These are phyloP conservation scores for Clarireedia homoeocarpa DNA, from an alignment of 2,329 filamentous ascomycete genomes.

Conservation along the genomic window DNA sequence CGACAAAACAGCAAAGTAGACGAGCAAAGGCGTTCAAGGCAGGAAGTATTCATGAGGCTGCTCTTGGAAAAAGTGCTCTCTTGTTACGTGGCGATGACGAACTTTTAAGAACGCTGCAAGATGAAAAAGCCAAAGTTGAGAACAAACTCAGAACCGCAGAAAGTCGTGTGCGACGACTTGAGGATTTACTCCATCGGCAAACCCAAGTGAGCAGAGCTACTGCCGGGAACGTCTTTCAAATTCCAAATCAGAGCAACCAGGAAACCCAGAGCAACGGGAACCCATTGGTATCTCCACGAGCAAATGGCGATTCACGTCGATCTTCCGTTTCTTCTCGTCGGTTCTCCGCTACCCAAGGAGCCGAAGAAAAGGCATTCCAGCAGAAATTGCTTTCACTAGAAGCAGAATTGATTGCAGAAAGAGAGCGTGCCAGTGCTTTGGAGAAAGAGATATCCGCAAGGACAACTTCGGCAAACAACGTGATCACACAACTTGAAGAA, in stretches of 20 bases:
- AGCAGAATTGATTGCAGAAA: conserved; percentile 67
- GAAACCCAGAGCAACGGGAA: conserved; percentile 42
- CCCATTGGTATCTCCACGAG: conserved; percentile 23
- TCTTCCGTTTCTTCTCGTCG: conserved; percentile 54
- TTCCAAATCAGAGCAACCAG: conserved; percentile 35
- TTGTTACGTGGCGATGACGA: conserved; percentile 85
- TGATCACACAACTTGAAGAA: conserved; percentile 68
- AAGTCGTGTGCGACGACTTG: conserved; percentile 81
- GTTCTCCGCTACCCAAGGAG: conserved; percentile 50
- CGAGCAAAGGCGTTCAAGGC: conserved; percentile 92
- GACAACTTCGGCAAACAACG: conserved; percentile 49
- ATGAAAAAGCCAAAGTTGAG: conserved; percentile 70
- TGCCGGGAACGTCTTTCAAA: conserved; percentile 48
- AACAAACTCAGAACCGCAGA: conserved; percentile 73
- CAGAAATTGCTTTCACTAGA: conserved; percentile 63
- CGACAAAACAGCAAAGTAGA: conserved; percentile 79
- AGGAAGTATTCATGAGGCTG: conserved; percentile 88
- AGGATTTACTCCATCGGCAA: conserved; percentile 87
- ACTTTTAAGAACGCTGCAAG: conserved; percentile 65
- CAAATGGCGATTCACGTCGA: conserved; percentile 41
- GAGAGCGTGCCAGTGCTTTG: conserved; percentile 55
- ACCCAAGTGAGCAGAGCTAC: conserved; percentile 48
- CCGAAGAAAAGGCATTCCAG: conserved; percentile 52
- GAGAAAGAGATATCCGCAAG: conserved; percentile 61
- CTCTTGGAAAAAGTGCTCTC: conserved; percentile 77